These are phyloP conservation scores for Goffeauzyma gilvescens DNA, from an alignment of 768 basidiomycete genomes.

Conservation along the genomic window DNA sequence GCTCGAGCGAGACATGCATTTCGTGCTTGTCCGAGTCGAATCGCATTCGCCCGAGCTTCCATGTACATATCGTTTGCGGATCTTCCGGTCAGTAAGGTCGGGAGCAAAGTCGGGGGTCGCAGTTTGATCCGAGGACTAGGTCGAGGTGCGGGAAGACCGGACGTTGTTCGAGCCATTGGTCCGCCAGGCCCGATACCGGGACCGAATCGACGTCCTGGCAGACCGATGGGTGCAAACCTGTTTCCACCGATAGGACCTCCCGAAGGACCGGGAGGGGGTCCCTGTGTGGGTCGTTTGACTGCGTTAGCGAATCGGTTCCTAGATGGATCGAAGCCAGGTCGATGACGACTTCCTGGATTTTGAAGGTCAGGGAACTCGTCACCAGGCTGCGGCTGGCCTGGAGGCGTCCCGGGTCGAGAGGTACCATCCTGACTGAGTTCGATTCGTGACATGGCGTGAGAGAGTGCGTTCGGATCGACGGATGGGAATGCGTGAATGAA, in stretches of 20 bases:
- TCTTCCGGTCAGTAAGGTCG: slow-evolving; percentile 73
- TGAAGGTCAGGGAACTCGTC: slow-evolving; percentile 32
- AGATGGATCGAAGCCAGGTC: slow-evolving; percentile 51
- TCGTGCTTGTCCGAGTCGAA: slow-evolving; percentile 79
- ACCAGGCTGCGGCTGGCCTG: slow-evolving; percentile 6
- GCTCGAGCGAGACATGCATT: slow-evolving; percentile 88
- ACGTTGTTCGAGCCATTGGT: slow-evolving; percentile 2
- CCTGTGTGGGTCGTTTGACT: slow-evolving; percentile 47
- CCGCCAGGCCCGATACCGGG: slow-evolving; percentile 6
- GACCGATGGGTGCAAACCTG: slow-evolving; percentile 2
- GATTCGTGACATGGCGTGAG: slow-evolving; percentile 27
- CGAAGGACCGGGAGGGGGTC: slow-evolving; percentile 4
- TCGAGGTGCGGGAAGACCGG: slow-evolving; percentile 20
- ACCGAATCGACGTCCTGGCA: slow-evolving; percentile 2
- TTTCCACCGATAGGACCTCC: slow-evolving; percentile 6
- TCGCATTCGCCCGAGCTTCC: slow-evolving; percentile 64
- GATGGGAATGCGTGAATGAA: slow-evolving; percentile 82
- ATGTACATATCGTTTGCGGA: slow-evolving; percentile 65
- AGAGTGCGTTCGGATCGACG: slow-evolving; percentile 40
- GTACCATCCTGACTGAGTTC: slow-evolving; percentile 26
- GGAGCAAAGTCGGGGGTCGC: slow-evolving; percentile 61
- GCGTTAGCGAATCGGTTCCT: slow-evolving; percentile 79
- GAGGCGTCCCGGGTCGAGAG: slow-evolving; percentile 15
- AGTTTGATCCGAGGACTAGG: slow-evolving; percentile 71
- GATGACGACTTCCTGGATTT: slow-evolving; percentile 10